Base-by-base conservation (phyloP, 306 rosid genomes). In the Arachis hypogaea region DNA sequence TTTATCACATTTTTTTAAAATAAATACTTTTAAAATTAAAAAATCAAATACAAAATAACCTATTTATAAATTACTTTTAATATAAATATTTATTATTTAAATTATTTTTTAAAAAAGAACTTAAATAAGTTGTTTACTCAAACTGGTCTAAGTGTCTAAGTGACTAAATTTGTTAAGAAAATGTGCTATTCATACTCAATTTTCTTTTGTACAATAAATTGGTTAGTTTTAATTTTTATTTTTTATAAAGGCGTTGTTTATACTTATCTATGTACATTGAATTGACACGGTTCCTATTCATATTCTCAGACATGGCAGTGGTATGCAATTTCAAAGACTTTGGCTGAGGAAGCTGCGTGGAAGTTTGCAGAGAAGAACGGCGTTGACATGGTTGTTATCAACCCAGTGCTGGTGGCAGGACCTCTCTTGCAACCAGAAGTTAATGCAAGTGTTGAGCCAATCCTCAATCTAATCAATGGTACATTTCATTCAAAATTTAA, bases 261-360 rank as follows among this genome's bases (percentile, higher is more conserved):
- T 6, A 6, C 3, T 45, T 45, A 5, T 9, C 50, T 10, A 22
- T 45, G 50, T 9, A 45, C 50, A 45, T 10, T 45, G 2, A 6
- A 3, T 45, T 45, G 5, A 8, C 50, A 45, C 9, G 50, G 6
- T 41, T 42, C 7, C 2, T 29, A 29, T 51, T 11, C 59, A 11
- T 50, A 7, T 36, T 70, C 69, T 59, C 83, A 90, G 96, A 5
- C 12, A 11, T 63, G 4, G 51, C 11, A 10, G 4, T 90, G 92
- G 92, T 88, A 90, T 54, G 36, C 50, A 56, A 78, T 88, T 71
- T 82, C 93, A 18, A 90, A 88, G 85, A 90, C 96, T 56, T 76
- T 82, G 83, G 93, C 93, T 3, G 93, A 90, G 80, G 92, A 90
- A 6, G 80, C 86, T 71, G 96, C 89, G 47, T 83, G 92, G 92